phyloP scores from a whole-genome alignment of 2,329 filamentous ascomycete species.

The Colletotrichum orbiculare region DNA sequence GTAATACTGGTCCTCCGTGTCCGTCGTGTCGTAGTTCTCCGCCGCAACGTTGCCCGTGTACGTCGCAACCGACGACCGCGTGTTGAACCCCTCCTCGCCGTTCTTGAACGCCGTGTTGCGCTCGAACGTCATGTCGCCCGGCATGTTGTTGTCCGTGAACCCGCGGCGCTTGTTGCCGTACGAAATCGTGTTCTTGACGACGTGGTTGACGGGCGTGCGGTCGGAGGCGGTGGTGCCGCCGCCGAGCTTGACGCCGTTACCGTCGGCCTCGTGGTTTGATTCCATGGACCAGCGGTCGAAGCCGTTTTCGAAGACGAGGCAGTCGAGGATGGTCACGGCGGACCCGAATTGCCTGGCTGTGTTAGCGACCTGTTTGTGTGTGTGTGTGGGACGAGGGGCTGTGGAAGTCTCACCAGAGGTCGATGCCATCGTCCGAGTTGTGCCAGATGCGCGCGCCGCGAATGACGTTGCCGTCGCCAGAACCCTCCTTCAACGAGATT shows the following conservation, averaged over 20 bases:
- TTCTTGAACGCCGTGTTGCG: conserved; percentile 59
- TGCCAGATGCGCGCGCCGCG: conserved; percentile 56
- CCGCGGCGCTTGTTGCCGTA: conserved; percentile 56
- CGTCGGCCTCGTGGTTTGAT: conserved; percentile 53
- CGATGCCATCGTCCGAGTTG: conserved; percentile 58
- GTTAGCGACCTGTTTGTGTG: background rate
- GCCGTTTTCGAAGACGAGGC: conserved; percentile 57
- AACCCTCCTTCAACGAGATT: conserved; percentile 55
- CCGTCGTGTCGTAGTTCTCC: conserved; percentile 16
- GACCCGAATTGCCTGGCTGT: conserved; percentile 43
- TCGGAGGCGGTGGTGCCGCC: conserved; percentile 46
- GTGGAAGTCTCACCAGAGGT: conserved; percentile 44
- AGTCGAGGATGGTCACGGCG: conserved; percentile 55
- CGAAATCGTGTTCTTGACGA: conserved; percentile 55
- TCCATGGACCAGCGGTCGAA: conserved; percentile 56
- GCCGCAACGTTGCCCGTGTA: conserved; percentile 24
- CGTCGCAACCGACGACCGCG: conserved; percentile 41
- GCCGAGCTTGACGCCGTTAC: conserved; percentile 60
- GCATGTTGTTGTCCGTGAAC: conserved; percentile 57
- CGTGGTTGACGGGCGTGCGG: conserved; percentile 52
- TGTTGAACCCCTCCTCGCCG: conserved; percentile 52
- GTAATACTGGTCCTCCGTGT: conserved; percentile 10
- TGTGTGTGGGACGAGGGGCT: background rate
- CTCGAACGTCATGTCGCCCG: conserved; percentile 51
- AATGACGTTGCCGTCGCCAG: conserved; percentile 53